These are phyloP conservation scores for Lachnellula willkommii DNA, from an alignment of 2,329 filamentous ascomycete species.

Conservation along the genomic window DNA sequence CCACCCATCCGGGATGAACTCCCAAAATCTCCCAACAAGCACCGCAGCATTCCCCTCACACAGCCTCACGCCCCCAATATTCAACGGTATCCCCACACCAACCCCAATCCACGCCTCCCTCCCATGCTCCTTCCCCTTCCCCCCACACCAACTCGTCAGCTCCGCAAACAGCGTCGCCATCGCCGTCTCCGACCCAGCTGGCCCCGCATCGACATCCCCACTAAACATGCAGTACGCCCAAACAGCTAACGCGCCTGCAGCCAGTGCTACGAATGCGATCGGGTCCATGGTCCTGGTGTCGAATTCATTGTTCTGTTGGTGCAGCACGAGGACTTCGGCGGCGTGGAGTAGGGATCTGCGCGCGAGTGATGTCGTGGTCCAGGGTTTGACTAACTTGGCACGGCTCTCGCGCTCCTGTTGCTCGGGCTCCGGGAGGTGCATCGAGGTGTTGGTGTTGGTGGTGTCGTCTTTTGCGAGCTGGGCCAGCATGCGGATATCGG, in stretches of 20 bases:
- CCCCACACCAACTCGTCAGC: conserved; percentile 21
- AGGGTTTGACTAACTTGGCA: conserved; percentile 23
- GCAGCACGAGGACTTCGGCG: conserved; percentile 27
- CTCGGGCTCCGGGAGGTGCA: not conserved
- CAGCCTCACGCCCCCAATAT: conserved; percentile 30
- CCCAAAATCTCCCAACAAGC: conserved; percentile 3
- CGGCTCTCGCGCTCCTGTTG: not conserved
- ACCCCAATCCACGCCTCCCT: conserved; percentile 22
- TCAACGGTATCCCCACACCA: conserved; percentile 11
- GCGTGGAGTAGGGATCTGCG: conserved; percentile 34
- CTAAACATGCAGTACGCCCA: conserved; percentile 35
- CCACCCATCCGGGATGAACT: conserved; percentile 4
- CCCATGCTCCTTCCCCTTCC: conserved; percentile 6
- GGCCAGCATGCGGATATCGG: conserved; percentile 32
- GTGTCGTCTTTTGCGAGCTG: conserved; percentile 24
- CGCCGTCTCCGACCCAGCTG: conserved; percentile 3
- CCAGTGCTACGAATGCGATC: conserved; percentile 32
- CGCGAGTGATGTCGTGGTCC: conserved; percentile 30
- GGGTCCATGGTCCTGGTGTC: conserved; percentile 28
- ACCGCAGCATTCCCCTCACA: conserved; percentile 29
- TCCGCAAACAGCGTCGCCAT: conserved; percentile 20
- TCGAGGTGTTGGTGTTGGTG: not conserved
- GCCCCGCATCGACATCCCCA: not conserved
- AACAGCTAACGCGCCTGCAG: conserved; percentile 31
- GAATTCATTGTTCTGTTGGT: conserved; percentile 10